Percentiles rank a stretch among this genome's conserved stretches.
Evolutionary conservation across 2,329 filamentous ascomycete species (phyloP).

Genomic region (Tolypocladium pustulatum): DNA sequence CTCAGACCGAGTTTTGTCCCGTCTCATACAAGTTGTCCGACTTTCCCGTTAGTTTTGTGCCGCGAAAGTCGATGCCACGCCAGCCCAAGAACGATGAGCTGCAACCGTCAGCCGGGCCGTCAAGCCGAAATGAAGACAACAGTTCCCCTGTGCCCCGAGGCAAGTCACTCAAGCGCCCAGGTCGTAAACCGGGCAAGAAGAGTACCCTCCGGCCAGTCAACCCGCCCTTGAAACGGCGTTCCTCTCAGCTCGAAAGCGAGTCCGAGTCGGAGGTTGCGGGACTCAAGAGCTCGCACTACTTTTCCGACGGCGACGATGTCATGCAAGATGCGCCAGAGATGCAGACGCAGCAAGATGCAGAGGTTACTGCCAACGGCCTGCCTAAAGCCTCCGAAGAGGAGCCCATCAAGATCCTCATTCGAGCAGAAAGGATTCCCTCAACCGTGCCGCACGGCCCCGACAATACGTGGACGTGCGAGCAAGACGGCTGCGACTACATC

Average conservation of each 20-base stretch:
- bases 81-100: background rate
- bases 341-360: constrained; percentile 2
- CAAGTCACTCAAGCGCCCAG: constrained; percentile 18
- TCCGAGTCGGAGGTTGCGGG: constrained; percentile 24
- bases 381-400: constrained; percentile 1
- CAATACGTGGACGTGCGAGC: constrained; percentile 56
- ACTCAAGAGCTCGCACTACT: constrained; percentile 23
- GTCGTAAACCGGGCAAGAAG: constrained; percentile 26
- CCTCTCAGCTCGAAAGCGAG: constrained; percentile 26
- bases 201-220: constrained; percentile 31
- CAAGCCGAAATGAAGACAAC: constrained; percentile 4
- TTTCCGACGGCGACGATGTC: constrained; percentile 17
- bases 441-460: constrained; percentile 42
- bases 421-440: constrained; percentile 38
- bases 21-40: constrained; percentile 16
- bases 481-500: constrained; percentile 52
- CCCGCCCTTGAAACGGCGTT: constrained; percentile 33
- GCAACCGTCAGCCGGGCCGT: background rate
- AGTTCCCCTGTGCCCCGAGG: constrained; percentile 13
- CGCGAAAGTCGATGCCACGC: constrained; percentile 9
- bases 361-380: constrained; percentile 10
- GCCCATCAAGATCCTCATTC: constrained; percentile 33
- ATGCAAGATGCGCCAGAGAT: constrained; percentile 12
- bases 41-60: constrained; percentile 16
- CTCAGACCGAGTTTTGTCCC: constrained; percentile 14